Evolutionary conservation across 1,284 basidiomycete species (phyloP), one percentile per base, ranked within the genome.

Genomic region (Irpex sp.): DNA sequence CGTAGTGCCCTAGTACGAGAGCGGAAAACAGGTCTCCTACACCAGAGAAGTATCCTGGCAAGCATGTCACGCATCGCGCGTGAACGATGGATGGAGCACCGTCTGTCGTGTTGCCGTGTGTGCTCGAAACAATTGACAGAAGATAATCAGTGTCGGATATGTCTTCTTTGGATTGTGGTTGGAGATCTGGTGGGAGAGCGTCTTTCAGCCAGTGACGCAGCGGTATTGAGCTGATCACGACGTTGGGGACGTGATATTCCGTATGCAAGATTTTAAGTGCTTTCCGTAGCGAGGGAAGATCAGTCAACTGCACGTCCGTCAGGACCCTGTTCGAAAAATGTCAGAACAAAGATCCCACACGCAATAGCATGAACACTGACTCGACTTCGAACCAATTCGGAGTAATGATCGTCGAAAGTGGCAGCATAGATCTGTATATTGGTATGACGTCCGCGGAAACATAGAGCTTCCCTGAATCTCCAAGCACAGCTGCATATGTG

Each of bases 301-400:
- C 87, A 9, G 78, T 81, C 55, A 98, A 87, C 60, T 85, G 77
- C 56, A 85, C 79, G 51, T 86, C 84, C 0, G 95, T 94, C 11
- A 97, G 79, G 2, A 89, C 81, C 75, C 92, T 95, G 70, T 1
- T 17, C 26, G 21, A 60, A 13, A 37, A 21, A 49, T 50, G 53
- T 50, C 65, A 8, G 63, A 53, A 58, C 60, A 15, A 33, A 33
- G 35, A 57, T 55, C 7, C 31, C 21, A 17, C 1, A 53, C 7
- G 36, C 61, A 58, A 19, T 35, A 64, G 46, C 49, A 49, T 54
- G 43, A 53, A 57, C 3, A 81, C 90, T 74, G 72, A 96, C 94
- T 98, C 95, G 61, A 93, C 92, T 79, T 99, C 97, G 68, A 97
- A 99, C 85, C 96, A 97, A 74, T 99, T 99, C 0, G 97, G 97